A percentile compares a stretch with the other conserved stretches of the same genome.
phyloP scores from a whole-genome alignment of 2,329 filamentous ascomycete genomes.

The Claviceps fusiformis region DNA sequence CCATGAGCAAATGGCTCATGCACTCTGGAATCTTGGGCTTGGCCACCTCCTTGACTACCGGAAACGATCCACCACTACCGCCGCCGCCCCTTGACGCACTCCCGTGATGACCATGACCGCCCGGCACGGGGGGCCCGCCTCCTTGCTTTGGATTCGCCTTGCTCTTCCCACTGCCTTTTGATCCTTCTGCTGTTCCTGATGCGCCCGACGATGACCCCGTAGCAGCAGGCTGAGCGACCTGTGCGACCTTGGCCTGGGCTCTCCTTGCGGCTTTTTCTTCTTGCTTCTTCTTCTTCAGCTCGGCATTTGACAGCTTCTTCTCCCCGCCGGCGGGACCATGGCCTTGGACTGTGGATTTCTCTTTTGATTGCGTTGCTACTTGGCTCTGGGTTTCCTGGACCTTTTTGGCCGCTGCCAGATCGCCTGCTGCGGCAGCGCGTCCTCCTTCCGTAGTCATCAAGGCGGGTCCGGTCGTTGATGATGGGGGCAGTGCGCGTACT shows the following conservation, averaged over 20 bases:
- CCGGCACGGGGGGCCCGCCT: conserved; percentile 21
- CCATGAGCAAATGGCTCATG: conserved; percentile 73
- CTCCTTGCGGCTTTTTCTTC: conserved; percentile 82
- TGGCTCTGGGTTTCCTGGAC: conserved; percentile 13
- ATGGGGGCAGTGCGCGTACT: neutral
- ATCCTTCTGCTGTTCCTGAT: conserved; percentile 22
- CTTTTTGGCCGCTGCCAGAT: conserved; percentile 12
- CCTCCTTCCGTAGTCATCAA: conserved; percentile 21
- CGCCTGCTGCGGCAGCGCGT: conserved; percentile 16
- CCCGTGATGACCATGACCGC: conserved; percentile 18
- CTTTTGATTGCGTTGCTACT: conserved; percentile 11
- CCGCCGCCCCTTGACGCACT: conserved; percentile 16
- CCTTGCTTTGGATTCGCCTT: conserved; percentile 35
- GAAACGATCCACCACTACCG: conserved; percentile 10
- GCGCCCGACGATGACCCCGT: neutral
- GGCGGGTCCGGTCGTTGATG: neutral
- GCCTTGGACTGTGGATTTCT: conserved; percentile 3
- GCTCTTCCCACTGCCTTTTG: conserved; percentile 25
- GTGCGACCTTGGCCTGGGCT: conserved; percentile 52
- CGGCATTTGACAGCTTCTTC: conserved; percentile 56
- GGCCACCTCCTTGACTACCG: conserved; percentile 30
- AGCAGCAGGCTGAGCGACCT: conserved; percentile 23
- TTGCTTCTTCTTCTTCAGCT: conserved; percentile 79
- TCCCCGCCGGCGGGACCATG: conserved; percentile 16
- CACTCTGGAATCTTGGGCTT: conserved; percentile 52